Conservation (phyloP, 768 basidiomycete species). For the Gelatoporia subvermispora region DNA sequence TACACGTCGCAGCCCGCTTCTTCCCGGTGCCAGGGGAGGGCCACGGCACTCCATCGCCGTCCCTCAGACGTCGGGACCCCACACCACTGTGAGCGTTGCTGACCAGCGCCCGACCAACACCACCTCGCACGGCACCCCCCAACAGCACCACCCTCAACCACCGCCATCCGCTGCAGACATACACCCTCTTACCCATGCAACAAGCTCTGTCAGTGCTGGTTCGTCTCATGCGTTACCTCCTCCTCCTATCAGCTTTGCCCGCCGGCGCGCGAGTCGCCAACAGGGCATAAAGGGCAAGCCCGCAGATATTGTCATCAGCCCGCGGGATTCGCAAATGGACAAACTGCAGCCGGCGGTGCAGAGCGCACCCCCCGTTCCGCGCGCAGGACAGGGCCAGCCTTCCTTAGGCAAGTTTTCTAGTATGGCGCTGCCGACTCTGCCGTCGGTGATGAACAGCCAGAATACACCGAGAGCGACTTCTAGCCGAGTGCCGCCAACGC, state of each 20-base stretch:
- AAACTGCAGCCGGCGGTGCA: slow-evolving; percentile 66
- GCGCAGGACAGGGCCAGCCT: slow-evolving; percentile 27
- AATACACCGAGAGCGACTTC: slow-evolving; percentile 41
- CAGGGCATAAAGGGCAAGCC: slow-evolving; percentile 63
- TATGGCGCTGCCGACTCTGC: slow-evolving; percentile 67
- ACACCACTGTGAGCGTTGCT: slow-evolving; percentile 31
- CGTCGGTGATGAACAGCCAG: slow-evolving; percentile 30
- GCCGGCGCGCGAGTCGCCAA: slow-evolving; percentile 62
- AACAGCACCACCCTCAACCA: slow-evolving; percentile 28
- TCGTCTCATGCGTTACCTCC: slow-evolving; percentile 50
- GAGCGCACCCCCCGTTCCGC: slow-evolving; percentile 68
- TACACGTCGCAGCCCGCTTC: slow-evolving; percentile 35
- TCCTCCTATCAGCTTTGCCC: slow-evolving; percentile 73
- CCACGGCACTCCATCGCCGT: slow-evolving; percentile 19
- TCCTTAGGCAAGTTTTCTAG: slow-evolving; percentile 33
- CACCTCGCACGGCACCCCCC: slow-evolving; percentile 17
- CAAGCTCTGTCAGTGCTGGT: slow-evolving; percentile 13
- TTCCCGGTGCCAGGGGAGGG: slow-evolving; percentile 18
- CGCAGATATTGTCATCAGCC: slow-evolving; percentile 75
- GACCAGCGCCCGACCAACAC: slow-evolving; percentile 25
- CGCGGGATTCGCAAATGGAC: slow-evolving; percentile 50
- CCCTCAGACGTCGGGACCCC: slow-evolving; percentile 16
- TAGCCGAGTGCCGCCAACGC: slow-evolving; percentile 68
- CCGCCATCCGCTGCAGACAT: not conserved
- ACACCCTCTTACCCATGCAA: slow-evolving; percentile 5